These are phyloP conservation scores for Pulveroboletus sp. DNA, from an alignment of 768 basidiomycete species.

Conservation along the genomic window DNA sequence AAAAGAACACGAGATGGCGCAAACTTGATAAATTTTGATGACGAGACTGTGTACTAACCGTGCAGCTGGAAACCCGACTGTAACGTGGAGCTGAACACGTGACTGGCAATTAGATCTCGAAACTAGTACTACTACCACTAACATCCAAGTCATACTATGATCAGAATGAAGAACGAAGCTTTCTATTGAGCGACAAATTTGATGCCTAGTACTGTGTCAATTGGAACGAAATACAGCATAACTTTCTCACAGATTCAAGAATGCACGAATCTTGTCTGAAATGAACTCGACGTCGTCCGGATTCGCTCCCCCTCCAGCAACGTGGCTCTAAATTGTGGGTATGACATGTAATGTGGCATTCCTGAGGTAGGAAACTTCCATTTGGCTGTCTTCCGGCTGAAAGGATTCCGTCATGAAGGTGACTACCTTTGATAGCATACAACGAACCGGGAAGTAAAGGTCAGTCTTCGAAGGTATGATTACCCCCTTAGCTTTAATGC, in stretches of 20 bases:
- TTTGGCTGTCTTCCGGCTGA: slow-evolving; percentile 55
- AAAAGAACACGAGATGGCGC: neutral
- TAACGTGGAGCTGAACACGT: slow-evolving; percentile 18
- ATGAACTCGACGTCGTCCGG: slow-evolving; percentile 41
- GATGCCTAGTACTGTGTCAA: too few species aligned
- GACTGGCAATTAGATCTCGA: slow-evolving; percentile 8
- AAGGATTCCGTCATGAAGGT: neutral
- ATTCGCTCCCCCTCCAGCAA: slow-evolving; percentile 47
- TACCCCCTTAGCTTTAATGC: slow-evolving; percentile 50
- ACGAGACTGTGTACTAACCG: neutral
- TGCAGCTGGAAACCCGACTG: neutral
- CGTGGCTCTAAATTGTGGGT: slow-evolving; percentile 57
- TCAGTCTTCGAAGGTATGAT: slow-evolving; percentile 63
- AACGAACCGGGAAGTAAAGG: slow-evolving; percentile 52
- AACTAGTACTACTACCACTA: too few species aligned
- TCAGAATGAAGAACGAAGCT: too few species aligned
- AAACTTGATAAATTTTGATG: too few species aligned
- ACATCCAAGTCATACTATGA: too few species aligned
- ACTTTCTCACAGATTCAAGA: slow-evolving; percentile 33
- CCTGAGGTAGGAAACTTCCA: slow-evolving; percentile 42
- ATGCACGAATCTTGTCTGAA: slow-evolving; percentile 37
- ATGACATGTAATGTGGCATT: slow-evolving; percentile 51
- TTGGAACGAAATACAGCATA: neutral
- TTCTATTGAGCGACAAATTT: too few species aligned
- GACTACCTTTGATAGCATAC: neutral